Percentiles rank a stretch among this genome's conserved stretches.
Evolutionary conservation across 2,329 filamentous ascomycete genomes (phyloP).

Genomic region (Chrysosporium keratinophilum): DNA sequence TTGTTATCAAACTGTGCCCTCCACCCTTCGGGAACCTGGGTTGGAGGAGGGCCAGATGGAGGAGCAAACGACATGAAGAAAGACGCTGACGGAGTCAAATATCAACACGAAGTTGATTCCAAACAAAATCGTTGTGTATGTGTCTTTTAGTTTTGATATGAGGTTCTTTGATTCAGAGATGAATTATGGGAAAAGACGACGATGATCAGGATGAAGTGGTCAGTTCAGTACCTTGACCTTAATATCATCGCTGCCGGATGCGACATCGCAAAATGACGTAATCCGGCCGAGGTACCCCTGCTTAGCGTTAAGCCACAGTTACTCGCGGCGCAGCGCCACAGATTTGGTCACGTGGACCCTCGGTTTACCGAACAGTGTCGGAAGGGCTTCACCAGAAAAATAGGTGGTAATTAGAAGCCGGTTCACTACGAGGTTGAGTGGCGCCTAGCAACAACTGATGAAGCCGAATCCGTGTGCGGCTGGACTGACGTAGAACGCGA

Average conservation of each 20-base stretch:
- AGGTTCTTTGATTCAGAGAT: too few relatives aligned
- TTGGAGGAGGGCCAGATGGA: slow-evolving; percentile 46
- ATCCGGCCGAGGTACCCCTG: background rate
- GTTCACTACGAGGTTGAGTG: too few relatives aligned
- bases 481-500: too few relatives aligned
- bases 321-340: background rate
- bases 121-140: too few relatives aligned
- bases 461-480: background rate
- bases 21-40: slow-evolving; percentile 66
- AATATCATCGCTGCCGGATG: background rate
- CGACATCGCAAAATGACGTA: background rate
- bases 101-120: too few relatives aligned
- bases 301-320: background rate
- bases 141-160: too few relatives aligned
- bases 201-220: background rate
- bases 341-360: background rate
- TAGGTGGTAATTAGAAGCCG: too few relatives aligned
- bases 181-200: too few relatives aligned
- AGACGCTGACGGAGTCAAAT: background rate
- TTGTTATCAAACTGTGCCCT: slow-evolving; percentile 75
- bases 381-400: too few relatives aligned
- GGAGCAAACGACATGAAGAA: slow-evolving; percentile 31
- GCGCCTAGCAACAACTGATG: too few relatives aligned
- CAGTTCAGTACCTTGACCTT: background rate
- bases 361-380: background rate